Percentiles rank a stretch among this genome's conserved stretches.
These are phyloP conservation scores for Claviceps capensis DNA, from an alignment of 2,329 filamentous ascomycete species.

Conservation along the genomic window DNA sequence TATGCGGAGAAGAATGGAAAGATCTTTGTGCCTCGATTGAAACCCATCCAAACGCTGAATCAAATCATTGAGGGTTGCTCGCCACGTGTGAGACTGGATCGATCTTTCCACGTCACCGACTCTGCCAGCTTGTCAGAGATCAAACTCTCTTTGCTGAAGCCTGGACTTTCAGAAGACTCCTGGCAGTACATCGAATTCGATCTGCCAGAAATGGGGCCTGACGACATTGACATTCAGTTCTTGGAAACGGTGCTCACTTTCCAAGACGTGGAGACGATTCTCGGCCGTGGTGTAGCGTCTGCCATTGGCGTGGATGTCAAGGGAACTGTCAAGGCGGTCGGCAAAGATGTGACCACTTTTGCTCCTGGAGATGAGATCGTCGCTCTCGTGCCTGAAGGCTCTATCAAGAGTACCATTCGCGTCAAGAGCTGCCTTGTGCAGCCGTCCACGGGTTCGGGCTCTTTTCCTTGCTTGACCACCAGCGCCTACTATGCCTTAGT, in stretches of 20 bases:
- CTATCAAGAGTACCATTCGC: constrained; percentile 21
- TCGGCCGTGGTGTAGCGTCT: constrained; percentile 18
- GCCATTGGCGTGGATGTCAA: constrained; percentile 27
- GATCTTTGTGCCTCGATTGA: constrained; percentile 31
- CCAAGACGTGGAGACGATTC: constrained; percentile 22
- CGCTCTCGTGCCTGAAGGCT: constrained; percentile 23
- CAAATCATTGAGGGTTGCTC: constrained; percentile 25
- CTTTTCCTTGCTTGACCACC: constrained; percentile 24
- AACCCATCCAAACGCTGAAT: constrained; percentile 27
- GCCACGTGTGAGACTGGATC: constrained; percentile 5
- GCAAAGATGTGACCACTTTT: constrained; percentile 19
- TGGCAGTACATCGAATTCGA: constrained; percentile 13
- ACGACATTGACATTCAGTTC: constrained; percentile 29
- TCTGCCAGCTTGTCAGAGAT: constrained; percentile 4
- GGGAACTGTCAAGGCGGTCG: constrained; percentile 23
- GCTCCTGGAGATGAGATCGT: constrained; percentile 27
- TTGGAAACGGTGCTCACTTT: constrained; percentile 20
- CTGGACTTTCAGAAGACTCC: constrained; percentile 14
- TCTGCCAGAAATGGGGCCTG: constrained; percentile 11
- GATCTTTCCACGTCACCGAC: constrained; percentile 9
- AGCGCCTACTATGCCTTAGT: constrained; percentile 30
- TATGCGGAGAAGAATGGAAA: constrained; percentile 25
- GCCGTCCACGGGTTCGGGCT: constrained; percentile 9
- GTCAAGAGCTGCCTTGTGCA: constrained; percentile 24
- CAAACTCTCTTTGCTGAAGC: constrained; percentile 13